Base-by-base conservation (phyloP, 495 filamentous ascomycete genomes). In the Aspergillus ellipticus region DNA sequence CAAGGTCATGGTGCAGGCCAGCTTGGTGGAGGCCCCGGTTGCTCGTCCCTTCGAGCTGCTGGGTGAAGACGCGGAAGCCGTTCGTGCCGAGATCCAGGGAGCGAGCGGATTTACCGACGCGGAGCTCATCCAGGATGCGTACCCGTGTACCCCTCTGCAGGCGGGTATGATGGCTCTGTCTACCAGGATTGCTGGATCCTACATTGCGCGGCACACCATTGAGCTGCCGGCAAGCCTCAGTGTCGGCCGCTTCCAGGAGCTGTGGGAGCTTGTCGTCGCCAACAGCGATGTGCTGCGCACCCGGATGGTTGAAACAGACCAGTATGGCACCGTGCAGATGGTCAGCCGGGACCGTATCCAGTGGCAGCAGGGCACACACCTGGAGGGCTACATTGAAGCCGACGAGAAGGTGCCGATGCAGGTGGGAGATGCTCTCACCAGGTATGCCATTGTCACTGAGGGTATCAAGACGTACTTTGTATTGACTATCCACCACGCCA, bases 211-310 rank as follows among this genome's bases (percentile, higher is more conserved):
- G 33, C 61, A 55, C 21, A 53, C 59, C 10, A 24, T 59, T 17
- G 51, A 52, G 15, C 17, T 62, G 28, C 55, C 60, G 0, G 4
- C 15, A 10, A 45, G 13, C 19, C 17, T 61, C 26, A 57, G 61
- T 13, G 60, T 67, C 0, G 49, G 60, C 42, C 64, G 66, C 8
- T 67, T 78, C 29, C 65, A 68, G 22, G 54, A 60, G 17, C 75
- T 77, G 3, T 81, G 77, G 55, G 65, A 77, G 22, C 33, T 31
- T 0, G 69, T 73, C 11, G 54, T 66, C 22, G 51, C 39, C 0
- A 71, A 74, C 49, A 70, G 64, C 33, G 59, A 72, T 4, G 79
- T 82, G n/a, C 67, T 84, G 1, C 73, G 82, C 1, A 84, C 80
- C n/a, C 63, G 79, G 10, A 51, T 57, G 35, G 22, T 57, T 4